Percentiles rank a stretch among this genome's conserved stretches.
These are phyloP conservation scores for Tulasnella sp. DNA, from an alignment of 768 basidiomycete genomes.

Conservation along the genomic window DNA sequence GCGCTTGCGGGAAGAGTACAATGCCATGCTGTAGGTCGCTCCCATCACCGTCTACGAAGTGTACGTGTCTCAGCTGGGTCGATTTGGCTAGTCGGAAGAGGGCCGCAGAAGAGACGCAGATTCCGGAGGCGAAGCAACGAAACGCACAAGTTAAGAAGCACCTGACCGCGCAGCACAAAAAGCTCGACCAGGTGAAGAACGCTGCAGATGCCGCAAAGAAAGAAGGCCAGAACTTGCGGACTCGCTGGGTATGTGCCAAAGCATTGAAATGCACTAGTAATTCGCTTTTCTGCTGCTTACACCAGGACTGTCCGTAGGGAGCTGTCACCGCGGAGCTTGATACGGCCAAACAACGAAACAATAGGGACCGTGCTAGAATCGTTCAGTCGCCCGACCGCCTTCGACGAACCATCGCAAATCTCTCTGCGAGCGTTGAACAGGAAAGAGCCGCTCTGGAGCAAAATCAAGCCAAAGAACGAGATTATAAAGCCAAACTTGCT, in stretches of 20 bases:
- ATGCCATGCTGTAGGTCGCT: conserved; percentile 35
- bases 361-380: conserved; percentile 57
- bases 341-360: conserved; percentile 50
- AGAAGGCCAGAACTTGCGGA: conserved; percentile 50
- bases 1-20: conserved; percentile 40
- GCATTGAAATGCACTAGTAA: neutral
- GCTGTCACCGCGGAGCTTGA: neutral
- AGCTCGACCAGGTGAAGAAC: conserved; percentile 37
- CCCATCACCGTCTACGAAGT: conserved; percentile 22
- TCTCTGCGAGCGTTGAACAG: conserved; percentile 53
- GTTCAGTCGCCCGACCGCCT: conserved; percentile 89
- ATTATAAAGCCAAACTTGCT: conserved; percentile 63
- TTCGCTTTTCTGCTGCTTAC: neutral
- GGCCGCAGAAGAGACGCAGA: conserved; percentile 8
- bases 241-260: conserved; percentile 57
- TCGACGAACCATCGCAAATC: conserved; percentile 66
- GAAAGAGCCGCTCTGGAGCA: conserved; percentile 56
- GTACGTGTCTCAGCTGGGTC: neutral
- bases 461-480: conserved; percentile 64
- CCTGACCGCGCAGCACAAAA: neutral
- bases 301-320: neutral
- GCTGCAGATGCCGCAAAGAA: conserved; percentile 62
- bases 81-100: neutral
- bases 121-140: conserved; percentile 35
- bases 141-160: conserved; percentile 39